A percentile compares a stretch with the other conserved stretches of the same genome.
phyloP scores from a whole-genome alignment of 768 basidiomycete species.

The Pleurotus cornucopiae region DNA sequence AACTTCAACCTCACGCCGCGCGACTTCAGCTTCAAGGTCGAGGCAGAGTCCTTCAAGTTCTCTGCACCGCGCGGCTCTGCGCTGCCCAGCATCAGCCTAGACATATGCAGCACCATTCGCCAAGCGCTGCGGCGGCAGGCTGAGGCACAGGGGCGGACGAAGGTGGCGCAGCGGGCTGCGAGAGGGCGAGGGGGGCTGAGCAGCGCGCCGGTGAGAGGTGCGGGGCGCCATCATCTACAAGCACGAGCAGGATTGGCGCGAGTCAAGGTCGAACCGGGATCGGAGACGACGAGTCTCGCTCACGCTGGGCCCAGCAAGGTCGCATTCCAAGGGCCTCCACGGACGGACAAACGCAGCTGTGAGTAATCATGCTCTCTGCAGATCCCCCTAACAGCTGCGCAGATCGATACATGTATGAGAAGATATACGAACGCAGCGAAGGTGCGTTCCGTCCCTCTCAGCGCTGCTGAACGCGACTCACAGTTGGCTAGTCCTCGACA shows the following conservation, averaged over 20 bases:
- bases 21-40: constrained; percentile 63
- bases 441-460: constrained; percentile 47
- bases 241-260: constrained; percentile 18
- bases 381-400: not conserved
- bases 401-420: constrained; percentile 97
- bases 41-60: constrained; percentile 33
- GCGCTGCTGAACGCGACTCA: not conserved
- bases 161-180: constrained; percentile 24
- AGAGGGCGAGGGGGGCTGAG: constrained; percentile 29
- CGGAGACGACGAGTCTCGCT: constrained; percentile 16
- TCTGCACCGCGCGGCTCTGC: constrained; percentile 31
- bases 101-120: constrained; percentile 44
- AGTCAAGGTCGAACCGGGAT: constrained; percentile 21
- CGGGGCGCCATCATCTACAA: constrained; percentile 13
- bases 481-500: constrained; percentile 62
- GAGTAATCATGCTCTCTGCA: constrained; percentile 21
- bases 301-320: constrained; percentile 23
- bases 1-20: constrained; percentile 53
- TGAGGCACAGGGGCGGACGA: constrained; percentile 27
- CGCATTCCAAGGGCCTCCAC: constrained; percentile 33
- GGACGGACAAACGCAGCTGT: constrained; percentile 51
- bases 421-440: constrained; percentile 78
- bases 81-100: constrained; percentile 41
- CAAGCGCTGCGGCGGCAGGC: constrained; percentile 46
- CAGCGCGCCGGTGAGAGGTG: constrained; percentile 18